Conservation (phyloP, 805 yeast species). For the Starmerella ratchasimensis region DNA sequence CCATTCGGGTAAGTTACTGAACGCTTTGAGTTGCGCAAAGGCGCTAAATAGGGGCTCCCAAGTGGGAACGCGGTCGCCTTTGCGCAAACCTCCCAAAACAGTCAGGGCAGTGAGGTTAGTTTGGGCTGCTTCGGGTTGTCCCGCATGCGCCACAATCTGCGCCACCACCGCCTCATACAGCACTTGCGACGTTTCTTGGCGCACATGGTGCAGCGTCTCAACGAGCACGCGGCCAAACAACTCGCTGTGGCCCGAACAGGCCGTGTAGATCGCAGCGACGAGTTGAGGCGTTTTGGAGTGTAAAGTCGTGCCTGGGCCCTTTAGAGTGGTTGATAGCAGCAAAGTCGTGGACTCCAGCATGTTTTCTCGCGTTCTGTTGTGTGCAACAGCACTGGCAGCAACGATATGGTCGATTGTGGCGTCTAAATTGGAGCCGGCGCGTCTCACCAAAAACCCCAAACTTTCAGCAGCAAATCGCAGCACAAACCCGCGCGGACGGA, state of each 20-base stretch:
- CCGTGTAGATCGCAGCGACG: constrained; percentile 24
- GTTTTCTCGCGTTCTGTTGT: constrained; percentile 28
- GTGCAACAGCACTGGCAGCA: constrained; percentile 21
- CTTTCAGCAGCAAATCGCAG: constrained; percentile 85
- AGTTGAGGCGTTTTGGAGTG: constrained; percentile 58
- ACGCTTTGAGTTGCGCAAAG: neutral
- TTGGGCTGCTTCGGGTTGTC: too few relatives aligned
- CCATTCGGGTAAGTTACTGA: constrained; percentile 2
- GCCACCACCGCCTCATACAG: constrained; percentile 17
- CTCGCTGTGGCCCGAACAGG: too few relatives aligned
- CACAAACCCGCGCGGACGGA: constrained; percentile 35
- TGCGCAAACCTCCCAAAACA: constrained; percentile 26
- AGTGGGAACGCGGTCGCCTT: constrained; percentile 27
- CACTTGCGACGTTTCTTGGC: constrained; percentile 23
- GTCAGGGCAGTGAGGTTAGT: neutral
- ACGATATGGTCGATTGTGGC: constrained; percentile 34
- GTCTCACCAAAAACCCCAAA: constrained; percentile 65
- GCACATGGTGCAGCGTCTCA: constrained; percentile 24
- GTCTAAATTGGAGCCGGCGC: constrained; percentile 38
- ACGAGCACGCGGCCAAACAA: constrained; percentile 17
- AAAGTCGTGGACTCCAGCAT: constrained; percentile 46
- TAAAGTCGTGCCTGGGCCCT: constrained; percentile 53
- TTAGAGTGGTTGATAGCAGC: constrained; percentile 60
- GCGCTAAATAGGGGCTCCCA: constrained; percentile 21
- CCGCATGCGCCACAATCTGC: neutral